Evolutionary conservation across 495 filamentous ascomycete species (phyloP), one percentile per base, ranked within the genome.

Genomic region (Penicillium canariense): DNA sequence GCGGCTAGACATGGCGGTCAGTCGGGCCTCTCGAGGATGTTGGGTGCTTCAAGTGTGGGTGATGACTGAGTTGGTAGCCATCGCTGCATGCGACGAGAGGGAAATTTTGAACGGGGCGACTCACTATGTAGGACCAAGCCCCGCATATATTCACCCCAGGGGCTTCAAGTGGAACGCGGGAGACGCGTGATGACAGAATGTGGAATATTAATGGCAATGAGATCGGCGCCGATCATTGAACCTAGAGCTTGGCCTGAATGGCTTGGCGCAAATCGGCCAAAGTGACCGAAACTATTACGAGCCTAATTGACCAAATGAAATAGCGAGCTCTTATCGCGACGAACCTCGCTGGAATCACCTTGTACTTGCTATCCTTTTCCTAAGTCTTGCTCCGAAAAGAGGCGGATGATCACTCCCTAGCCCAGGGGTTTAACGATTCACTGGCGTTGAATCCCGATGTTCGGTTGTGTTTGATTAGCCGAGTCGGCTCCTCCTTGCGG

Each of bases 161-260:
- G 1, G 2, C 54, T 54, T 54, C 56, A 56, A 47, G 58, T 65
- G 61, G 61, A 67, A 67, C 64, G 58, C 53, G 59, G 55, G 60
- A 47, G 50, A 67, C 54, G 64, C 64, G 59, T 54, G 59, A 67
- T 65, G 64, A 67, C 58, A 67, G 64, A 67, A 67, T 67, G 64
- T 67, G 61, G 54, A 67, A 58, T 62, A 55, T 58, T 51, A 52
- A 47, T 50, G 52, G 39, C 52, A 59, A 55, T 42, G 53, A 48
- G 64, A 67, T 67, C 58, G 15, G 4, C 58, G 61, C 35, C 55
- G 61, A 67, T 67, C 64, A 67, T 67, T 65, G 64, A 67, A 65
- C 52, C 53, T 65, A 59, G 56, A 39, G 34, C 46, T 57, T 34
- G 58, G 36, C 22, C 22, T 48, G 50, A 50, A 30, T 50, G 47